Evolutionary conservation across 2,329 filamentous ascomycete genomes (phyloP).

Genomic region (Shiraia sp.): DNA sequence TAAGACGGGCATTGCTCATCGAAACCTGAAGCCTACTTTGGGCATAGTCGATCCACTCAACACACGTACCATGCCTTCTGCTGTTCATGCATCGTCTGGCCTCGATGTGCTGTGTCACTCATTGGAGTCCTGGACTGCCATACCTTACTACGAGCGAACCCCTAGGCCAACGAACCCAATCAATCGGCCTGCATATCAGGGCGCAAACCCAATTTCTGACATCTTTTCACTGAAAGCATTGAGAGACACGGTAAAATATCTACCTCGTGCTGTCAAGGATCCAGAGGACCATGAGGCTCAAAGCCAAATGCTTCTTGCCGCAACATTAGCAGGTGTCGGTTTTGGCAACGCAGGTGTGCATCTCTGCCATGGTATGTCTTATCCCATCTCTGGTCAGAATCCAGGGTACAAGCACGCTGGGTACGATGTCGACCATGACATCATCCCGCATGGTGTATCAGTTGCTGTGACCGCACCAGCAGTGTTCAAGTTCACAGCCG

Average conservation of each 20-base stretch:
- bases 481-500: constrained; percentile 89
- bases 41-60: constrained; percentile 88
- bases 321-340: constrained; percentile 90
- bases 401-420: constrained; percentile 85
- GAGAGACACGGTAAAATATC: constrained; percentile 82
- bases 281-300: constrained; percentile 93
- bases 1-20: constrained; percentile 94
- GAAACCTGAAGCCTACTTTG: constrained; percentile 91
- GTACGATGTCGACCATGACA: constrained; percentile 74
- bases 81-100: constrained; percentile 88
- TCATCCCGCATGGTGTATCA: constrained; percentile 95
- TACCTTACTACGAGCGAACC: constrained; percentile 84
- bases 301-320: constrained; percentile 91
- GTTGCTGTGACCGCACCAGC: constrained; percentile 92
- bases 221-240: constrained; percentile 93
- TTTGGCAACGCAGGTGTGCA: constrained; percentile 98
- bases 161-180: constrained; percentile 89
- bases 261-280: constrained; percentile 83
- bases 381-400: constrained; percentile 95
- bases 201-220: constrained; percentile 95
- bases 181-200: constrained; percentile 90
- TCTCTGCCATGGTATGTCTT: constrained; percentile 89
- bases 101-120: constrained; percentile 95
- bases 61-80: constrained; percentile 92
- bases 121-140: constrained; percentile 96